A percentile compares a stretch with the other conserved stretches of the same genome.
Conservation (phyloP, 129 eudicot genomes). For the Calendula officinalis region DNA sequence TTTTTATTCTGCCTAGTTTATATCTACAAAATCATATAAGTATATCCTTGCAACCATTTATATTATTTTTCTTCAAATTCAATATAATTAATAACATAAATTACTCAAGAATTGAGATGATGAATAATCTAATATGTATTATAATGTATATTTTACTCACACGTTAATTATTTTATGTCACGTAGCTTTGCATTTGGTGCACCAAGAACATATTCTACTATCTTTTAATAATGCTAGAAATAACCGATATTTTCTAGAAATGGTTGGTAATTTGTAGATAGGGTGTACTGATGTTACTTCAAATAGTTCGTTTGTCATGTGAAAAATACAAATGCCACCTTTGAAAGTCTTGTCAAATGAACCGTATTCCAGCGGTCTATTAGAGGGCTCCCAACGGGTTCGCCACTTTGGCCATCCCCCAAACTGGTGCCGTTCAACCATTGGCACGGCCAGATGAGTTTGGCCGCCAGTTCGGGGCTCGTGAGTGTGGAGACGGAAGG, state of each 20-base stretch:
- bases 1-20: neutral
- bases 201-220: neutral
- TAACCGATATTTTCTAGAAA: neutral
- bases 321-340: neutral
- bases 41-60: neutral
- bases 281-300: neutral
- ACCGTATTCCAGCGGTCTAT: neutral
- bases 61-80: neutral
- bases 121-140: neutral
- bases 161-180: neutral
- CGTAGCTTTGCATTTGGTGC: neutral
- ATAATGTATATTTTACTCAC: neutral
- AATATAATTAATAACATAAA: neutral
- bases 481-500: too few species aligned
- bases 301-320: neutral
- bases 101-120: neutral
- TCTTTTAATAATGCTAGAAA: neutral
- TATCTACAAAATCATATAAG: neutral
- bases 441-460: too few species aligned
- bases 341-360: neutral
- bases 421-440: too few species aligned
- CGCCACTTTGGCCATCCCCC: too few species aligned
- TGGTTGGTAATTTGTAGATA: constrained; percentile 8
- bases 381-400: neutral
- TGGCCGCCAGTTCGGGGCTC: too few species aligned